phyloP scores from a whole-genome alignment of 352 stramenopile species.

The Pythium angustatum region DNA sequence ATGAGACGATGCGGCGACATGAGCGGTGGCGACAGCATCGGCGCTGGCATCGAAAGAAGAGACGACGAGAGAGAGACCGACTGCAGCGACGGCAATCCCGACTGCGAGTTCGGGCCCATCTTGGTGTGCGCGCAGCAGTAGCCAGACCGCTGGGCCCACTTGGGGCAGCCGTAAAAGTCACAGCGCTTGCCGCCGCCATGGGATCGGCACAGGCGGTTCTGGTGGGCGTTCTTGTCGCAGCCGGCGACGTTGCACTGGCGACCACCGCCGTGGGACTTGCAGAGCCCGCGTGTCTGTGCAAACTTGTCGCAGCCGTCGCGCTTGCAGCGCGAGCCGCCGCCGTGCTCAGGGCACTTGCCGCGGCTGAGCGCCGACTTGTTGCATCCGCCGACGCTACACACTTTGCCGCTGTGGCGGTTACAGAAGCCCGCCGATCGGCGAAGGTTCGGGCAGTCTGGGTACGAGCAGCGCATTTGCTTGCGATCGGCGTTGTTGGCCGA shows the following conservation, averaged over 20 bases:
- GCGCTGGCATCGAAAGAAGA: conserved; percentile 18
- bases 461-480: conserved; percentile 76
- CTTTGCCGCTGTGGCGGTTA: conserved; percentile 81
- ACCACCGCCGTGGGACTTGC: conserved; percentile 83
- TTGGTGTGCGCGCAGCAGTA: conserved; percentile 87
- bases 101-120: conserved; percentile 29
- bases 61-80: conserved; percentile 32
- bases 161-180: conserved; percentile 73
- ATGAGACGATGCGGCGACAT: conserved; percentile 69
- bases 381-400: conserved; percentile 68
- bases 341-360: conserved; percentile 84
- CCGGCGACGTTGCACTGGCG: conserved; percentile 71
- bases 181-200: conserved; percentile 85
- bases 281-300: conserved; percentile 76
- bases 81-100: conserved; percentile 13
- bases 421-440: conserved; percentile 76
- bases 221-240: conserved; percentile 84
- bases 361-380: conserved; percentile 78
- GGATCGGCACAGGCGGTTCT: conserved; percentile 79
- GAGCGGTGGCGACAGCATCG: conserved; percentile 50
- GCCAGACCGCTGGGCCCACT: conserved; percentile 83
- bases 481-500: conserved; percentile 35
- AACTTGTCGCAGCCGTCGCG: conserved; percentile 85
- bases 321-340: conserved; percentile 83
- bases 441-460: conserved; percentile 75